Percentiles rank a stretch among this genome's conserved stretches.
These are phyloP conservation scores for Venturiaceae sp. DNA, from an alignment of 2,329 filamentous ascomycete species.

Conservation along the genomic window DNA sequence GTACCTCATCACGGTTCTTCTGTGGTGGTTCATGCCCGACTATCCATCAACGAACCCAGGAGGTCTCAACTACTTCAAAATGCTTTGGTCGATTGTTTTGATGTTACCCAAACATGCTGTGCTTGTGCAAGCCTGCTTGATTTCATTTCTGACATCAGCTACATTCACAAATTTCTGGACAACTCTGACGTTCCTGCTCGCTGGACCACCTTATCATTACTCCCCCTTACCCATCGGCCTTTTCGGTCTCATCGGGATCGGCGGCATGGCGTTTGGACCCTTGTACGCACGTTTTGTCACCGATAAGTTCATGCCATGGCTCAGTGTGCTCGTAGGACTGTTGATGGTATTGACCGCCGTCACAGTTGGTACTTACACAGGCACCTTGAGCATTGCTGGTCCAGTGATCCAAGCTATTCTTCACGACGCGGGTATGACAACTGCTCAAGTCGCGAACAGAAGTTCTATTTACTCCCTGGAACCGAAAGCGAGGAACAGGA, in stretches of 20 bases:
- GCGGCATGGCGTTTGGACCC: slow-evolving; percentile 56
- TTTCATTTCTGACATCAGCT: slow-evolving; percentile 52
- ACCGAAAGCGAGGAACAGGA: slow-evolving; percentile 59
- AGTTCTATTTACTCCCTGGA: slow-evolving; percentile 61
- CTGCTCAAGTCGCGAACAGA: slow-evolving; percentile 64
- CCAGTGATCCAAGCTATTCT: slow-evolving; percentile 63
- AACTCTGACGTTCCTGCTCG: slow-evolving; percentile 69
- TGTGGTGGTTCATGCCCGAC: slow-evolving; percentile 70
- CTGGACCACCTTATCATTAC: slow-evolving; percentile 59
- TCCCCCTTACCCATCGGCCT: slow-evolving; percentile 60
- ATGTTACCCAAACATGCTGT: slow-evolving; percentile 58
- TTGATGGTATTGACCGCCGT: slow-evolving; percentile 50
- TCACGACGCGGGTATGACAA: slow-evolving; percentile 64
- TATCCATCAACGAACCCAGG: slow-evolving; percentile 65
- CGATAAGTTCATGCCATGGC: slow-evolving; percentile 58
- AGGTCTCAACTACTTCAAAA: slow-evolving; percentile 53
- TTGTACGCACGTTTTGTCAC: slow-evolving; percentile 61
- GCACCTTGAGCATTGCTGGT: slow-evolving; percentile 55
- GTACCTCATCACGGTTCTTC: slow-evolving; percentile 51
- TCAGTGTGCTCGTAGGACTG: slow-evolving; percentile 56
- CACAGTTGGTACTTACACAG: slow-evolving; percentile 58
- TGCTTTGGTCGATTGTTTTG: slow-evolving; percentile 54
- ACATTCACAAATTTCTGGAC: slow-evolving; percentile 64
- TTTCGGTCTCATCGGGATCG: slow-evolving; percentile 69
- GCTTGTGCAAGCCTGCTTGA: slow-evolving; percentile 58